Percentiles rank a stretch among this genome's conserved stretches.
phyloP scores from a whole-genome alignment of 163 green algal species.

The Coccomyxa subellipsoidea region DNA sequence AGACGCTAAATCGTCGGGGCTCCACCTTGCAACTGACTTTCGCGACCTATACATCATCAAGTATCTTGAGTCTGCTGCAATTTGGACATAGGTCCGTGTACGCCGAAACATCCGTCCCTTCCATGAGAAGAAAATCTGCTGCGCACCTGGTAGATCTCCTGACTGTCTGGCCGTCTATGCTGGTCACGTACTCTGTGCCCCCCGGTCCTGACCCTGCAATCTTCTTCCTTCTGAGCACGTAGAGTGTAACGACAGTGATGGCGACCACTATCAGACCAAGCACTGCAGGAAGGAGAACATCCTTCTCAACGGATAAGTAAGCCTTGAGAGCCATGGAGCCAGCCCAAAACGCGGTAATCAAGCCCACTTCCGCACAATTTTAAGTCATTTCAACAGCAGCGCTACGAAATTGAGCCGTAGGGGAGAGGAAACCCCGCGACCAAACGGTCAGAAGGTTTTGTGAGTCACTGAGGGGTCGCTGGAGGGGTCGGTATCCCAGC shows the following conservation, averaged over 20 bases:
- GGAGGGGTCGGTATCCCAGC: background rate
- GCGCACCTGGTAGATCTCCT: slow-evolving; percentile 6
- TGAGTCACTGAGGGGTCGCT: background rate
- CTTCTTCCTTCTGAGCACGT: background rate
- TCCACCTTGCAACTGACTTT: slow-evolving; percentile 4
- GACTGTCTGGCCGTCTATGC: background rate
- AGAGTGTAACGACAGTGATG: background rate
- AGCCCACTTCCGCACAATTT: background rate
- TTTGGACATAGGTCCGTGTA: background rate
- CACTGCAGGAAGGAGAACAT: background rate
- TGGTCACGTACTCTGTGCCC: background rate
- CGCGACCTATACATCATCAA: background rate
- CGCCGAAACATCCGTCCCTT: background rate
- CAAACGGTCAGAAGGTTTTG: background rate
- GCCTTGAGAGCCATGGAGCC: slow-evolving; percentile 5
- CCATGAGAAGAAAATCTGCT: background rate
- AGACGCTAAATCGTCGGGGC: slow-evolving; percentile 1
- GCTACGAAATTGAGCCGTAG: background rate
- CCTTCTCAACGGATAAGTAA: background rate
- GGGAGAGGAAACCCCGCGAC: background rate
- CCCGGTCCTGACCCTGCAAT: background rate
- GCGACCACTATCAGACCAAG: background rate
- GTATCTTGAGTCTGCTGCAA: background rate
- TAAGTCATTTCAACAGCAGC: background rate
- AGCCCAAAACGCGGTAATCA: background rate